Percentiles rank a stretch among this genome's conserved stretches.
phyloP scores from a whole-genome alignment of 139 green algal species.

The Bryopsis sp. region DNA sequence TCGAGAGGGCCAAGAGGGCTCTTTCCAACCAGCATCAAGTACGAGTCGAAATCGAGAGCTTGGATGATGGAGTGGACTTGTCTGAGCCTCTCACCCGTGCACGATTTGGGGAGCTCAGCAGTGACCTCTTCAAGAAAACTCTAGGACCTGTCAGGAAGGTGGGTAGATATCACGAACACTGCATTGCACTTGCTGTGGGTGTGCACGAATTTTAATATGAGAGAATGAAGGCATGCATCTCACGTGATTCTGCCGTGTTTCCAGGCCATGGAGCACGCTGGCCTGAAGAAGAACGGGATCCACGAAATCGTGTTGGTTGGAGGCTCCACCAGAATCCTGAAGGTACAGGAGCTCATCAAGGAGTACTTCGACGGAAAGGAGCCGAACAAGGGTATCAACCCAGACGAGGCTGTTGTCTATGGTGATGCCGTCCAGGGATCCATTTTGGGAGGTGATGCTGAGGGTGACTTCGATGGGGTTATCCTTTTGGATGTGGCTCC shows the following conservation, averaged over 20 bases:
- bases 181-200: too few species aligned
- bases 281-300: slow-evolving; percentile 79
- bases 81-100: slow-evolving; percentile 94
- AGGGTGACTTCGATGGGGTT: slow-evolving; percentile 63
- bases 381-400: slow-evolving; percentile 92
- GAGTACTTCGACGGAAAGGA: slow-evolving; percentile 88
- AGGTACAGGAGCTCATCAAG: slow-evolving; percentile 81
- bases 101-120: slow-evolving; percentile 98
- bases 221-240: too few species aligned
- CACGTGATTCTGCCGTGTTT: too few species aligned
- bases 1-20: slow-evolving; percentile 94
- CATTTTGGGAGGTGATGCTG: slow-evolving; percentile 37
- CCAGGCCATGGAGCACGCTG: slow-evolving; percentile 90
- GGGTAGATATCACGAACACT: too few species aligned
- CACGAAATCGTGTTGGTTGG: slow-evolving; percentile 96
- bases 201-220: too few species aligned
- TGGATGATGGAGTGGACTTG: slow-evolving; percentile 92
- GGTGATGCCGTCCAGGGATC: slow-evolving; percentile 78
- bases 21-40: slow-evolving; percentile 95
- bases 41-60: slow-evolving; percentile 93
- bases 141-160: slow-evolving; percentile 93
- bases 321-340: slow-evolving; percentile 90
- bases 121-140: slow-evolving; percentile 97
- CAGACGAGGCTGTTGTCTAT: slow-evolving; percentile 88
- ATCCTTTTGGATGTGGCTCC: slow-evolving; percentile 79